A percentile compares a stretch with the other conserved stretches of the same genome.
Conservation (phyloP, 805 yeast species). For the Myxozyma geophila region DNA sequence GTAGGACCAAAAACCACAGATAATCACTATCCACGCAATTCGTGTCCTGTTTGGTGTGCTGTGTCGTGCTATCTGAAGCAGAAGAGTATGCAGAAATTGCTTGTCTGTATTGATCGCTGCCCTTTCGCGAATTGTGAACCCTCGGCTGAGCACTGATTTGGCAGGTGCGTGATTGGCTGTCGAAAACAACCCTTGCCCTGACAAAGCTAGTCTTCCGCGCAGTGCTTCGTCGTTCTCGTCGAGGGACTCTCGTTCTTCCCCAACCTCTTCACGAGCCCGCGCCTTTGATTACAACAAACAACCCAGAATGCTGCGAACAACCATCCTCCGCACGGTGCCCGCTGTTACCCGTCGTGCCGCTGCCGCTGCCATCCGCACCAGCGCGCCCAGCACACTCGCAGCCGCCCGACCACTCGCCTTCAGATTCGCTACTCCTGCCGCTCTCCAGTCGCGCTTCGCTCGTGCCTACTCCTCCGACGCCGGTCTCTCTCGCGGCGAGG, state of each 20-base stretch:
- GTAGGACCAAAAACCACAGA: neutral
- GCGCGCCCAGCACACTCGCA: slow-evolving; percentile 3
- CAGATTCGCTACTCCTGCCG: slow-evolving; percentile 5
- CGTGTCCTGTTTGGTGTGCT: too few relatives aligned
- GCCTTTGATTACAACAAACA: neutral
- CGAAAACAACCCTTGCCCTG: slow-evolving; percentile 3
- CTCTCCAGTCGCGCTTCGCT: slow-evolving; percentile 1
- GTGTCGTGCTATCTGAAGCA: too few relatives aligned
- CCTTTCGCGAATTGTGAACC: neutral
- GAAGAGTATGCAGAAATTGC: too few relatives aligned
- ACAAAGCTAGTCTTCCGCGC: neutral
- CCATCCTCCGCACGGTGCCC: slow-evolving; percentile 11
- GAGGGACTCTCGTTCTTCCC: neutral
- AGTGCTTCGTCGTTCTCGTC: slow-evolving; percentile 1
- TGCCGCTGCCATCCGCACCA: slow-evolving; percentile 7
- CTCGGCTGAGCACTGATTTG: slow-evolving; percentile 8
- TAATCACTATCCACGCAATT: too few relatives aligned
- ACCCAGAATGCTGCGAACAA: slow-evolving; percentile 17
- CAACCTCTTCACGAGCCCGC: neutral
- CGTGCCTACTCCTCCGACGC: slow-evolving; percentile 65
- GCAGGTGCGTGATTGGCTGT: slow-evolving; percentile 20
- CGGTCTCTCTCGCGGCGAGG: slow-evolving; percentile 74
- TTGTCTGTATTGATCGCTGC: neutral
- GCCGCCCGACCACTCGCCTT: slow-evolving; percentile 13
- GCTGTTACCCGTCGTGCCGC: slow-evolving; percentile 14